A percentile compares a stretch with the other conserved stretches of the same genome.
Conservation (phyloP, 305 asterid species). For the Fraxinus platypoda region DNA sequence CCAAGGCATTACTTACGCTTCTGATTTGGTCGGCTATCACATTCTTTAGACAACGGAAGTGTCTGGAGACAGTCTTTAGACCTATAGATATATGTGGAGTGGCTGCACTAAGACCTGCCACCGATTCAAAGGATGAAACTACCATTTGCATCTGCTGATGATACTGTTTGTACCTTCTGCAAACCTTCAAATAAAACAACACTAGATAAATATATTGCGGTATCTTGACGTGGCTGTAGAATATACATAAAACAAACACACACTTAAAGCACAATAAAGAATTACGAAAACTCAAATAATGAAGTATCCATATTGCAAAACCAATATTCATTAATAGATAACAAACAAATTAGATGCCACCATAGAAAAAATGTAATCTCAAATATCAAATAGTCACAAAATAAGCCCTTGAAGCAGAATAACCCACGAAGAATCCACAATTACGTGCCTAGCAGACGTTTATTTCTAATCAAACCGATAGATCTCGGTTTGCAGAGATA, state of each 20-base stretch:
- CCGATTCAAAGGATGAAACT: constrained; percentile 75
- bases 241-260: background rate
- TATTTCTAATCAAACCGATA: background rate
- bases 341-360: background rate
- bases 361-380: background rate
- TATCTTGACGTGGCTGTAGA: background rate
- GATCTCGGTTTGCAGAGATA: background rate
- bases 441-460: background rate
- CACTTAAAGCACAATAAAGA: background rate
- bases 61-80: constrained; percentile 51
- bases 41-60: constrained; percentile 51
- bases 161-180: constrained; percentile 67
- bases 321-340: background rate
- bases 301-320: background rate
- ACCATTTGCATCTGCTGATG: constrained; percentile 94
- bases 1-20: constrained; percentile 40
- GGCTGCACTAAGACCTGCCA: constrained; percentile 71
- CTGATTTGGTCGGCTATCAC: constrained; percentile 53
- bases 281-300: background rate
- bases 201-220: background rate
- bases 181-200: constrained; percentile 39
- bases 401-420: background rate
- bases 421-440: background rate
- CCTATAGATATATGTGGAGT: constrained; percentile 66
- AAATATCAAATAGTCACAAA: background rate